These are phyloP conservation scores for Protea cynaroides DNA, from an alignment of 164 flowering plant species.

Conservation along the genomic window DNA sequence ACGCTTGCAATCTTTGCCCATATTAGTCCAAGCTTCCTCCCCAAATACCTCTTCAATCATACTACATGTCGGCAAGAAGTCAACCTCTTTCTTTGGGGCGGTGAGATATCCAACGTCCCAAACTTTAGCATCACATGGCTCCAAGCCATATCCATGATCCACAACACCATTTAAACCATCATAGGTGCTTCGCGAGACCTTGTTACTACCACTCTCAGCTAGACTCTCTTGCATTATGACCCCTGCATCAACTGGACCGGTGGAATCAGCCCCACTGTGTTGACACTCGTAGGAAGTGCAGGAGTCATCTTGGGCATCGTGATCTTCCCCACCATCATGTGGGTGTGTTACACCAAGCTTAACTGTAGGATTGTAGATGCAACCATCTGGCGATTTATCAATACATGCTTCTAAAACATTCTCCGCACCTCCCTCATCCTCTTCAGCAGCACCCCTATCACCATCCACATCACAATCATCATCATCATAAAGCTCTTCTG, in stretches of 20 bases:
- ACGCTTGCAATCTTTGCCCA: constrained; percentile 24
- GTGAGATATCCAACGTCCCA: constrained; percentile 41
- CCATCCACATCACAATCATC: constrained; percentile 7
- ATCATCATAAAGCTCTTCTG: constrained; percentile 10
- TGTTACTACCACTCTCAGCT: constrained; percentile 14
- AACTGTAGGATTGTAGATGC: neutral
- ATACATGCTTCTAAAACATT: constrained; percentile 7
- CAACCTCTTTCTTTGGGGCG: constrained; percentile 28
- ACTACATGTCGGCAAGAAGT: constrained; percentile 51
- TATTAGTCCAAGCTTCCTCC: constrained; percentile 30
- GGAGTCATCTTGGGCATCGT: constrained; percentile 37
- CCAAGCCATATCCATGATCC: constrained; percentile 29
- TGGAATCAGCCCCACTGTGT: constrained; percentile 2
- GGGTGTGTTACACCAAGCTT: constrained; percentile 5
- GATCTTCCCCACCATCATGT: constrained; percentile 19
- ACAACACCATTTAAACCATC: constrained; percentile 10
- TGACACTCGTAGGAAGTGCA: constrained; percentile 36
- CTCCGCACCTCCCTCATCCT: constrained; percentile 21
- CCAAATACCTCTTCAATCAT: constrained; percentile 73
- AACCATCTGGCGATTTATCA: neutral
- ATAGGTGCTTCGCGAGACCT: constrained; percentile 18
- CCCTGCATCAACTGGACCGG: constrained; percentile 17
- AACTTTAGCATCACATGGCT: constrained; percentile 35
- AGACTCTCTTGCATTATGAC: constrained; percentile 15
- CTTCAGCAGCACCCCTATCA: constrained; percentile 7